phyloP scores from a whole-genome alignment of 208 protist genomes.

The Wallacemonas sp. region DNA sequence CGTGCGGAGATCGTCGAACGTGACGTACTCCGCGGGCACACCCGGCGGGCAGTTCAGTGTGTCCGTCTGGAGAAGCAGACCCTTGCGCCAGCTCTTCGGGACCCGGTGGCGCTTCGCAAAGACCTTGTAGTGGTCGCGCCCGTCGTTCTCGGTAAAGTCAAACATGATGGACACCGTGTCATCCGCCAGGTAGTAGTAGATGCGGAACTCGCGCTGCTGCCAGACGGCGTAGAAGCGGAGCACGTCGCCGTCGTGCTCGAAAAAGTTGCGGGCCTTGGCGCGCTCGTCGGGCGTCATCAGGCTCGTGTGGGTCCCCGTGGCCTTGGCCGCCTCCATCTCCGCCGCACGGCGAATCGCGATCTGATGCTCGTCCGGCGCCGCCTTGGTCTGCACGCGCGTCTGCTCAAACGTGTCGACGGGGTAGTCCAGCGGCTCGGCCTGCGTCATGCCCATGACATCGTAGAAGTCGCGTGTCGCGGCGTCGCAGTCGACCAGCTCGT shows the following conservation, averaged over 20 bases:
- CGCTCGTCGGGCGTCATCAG: slow-evolving; percentile 84
- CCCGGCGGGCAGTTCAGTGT: slow-evolving; percentile 68
- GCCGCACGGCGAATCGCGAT: slow-evolving; percentile 82
- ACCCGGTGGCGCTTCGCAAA: slow-evolving; percentile 91
- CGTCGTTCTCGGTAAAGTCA: slow-evolving; percentile 89
- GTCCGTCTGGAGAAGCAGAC: slow-evolving; percentile 48
- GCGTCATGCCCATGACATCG: slow-evolving; percentile 72
- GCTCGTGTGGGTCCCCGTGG: slow-evolving; percentile 70
- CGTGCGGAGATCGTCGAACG: slow-evolving; percentile 79
- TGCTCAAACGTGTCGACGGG: slow-evolving; percentile 83
- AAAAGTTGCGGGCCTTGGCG: slow-evolving; percentile 80
- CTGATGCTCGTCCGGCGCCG: slow-evolving; percentile 63
- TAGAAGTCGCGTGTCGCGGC: slow-evolving; percentile 93
- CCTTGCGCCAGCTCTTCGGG: slow-evolving; percentile 55
- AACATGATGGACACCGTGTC: slow-evolving; percentile 94
- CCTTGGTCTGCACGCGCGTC: slow-evolving; percentile 18
- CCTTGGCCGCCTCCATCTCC: slow-evolving; percentile 69
- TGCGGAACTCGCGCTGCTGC: slow-evolving; percentile 91
- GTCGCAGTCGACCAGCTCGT: slow-evolving; percentile 94
- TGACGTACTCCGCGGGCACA: slow-evolving; percentile 44
- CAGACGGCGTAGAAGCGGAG: slow-evolving; percentile 95
- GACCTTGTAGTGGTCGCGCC: slow-evolving; percentile 92
- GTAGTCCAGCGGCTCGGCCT: slow-evolving; percentile 68
- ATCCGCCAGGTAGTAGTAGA: slow-evolving; percentile 97
- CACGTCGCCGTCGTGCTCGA: slow-evolving; percentile 94